Evolutionary conservation across 768 basidiomycete genomes (phyloP).

Genomic region (Porphyrellus cyaneotinctus): DNA sequence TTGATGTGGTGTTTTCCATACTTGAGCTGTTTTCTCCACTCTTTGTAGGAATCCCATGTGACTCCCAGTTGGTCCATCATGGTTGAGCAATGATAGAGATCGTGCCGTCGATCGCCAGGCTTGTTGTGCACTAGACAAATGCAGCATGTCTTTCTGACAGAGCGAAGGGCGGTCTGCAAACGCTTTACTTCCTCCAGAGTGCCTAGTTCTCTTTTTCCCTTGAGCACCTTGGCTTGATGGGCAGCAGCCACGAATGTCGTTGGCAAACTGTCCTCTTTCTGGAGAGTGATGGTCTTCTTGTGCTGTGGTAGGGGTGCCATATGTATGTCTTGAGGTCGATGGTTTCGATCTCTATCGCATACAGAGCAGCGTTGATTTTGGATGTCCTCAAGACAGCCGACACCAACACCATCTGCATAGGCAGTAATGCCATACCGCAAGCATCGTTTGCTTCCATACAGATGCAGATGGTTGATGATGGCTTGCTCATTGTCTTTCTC

Average conservation of each 20-base stretch:
- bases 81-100: too few species aligned
- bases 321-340: not conserved
- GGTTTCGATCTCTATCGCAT: not conserved
- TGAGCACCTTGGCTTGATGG: too few species aligned
- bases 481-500: not conserved
- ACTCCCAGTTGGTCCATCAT: not conserved
- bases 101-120: too few species aligned
- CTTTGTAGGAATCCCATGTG: not conserved
- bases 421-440: constrained; percentile 18
- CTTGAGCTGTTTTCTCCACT: not conserved
- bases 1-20: not conserved
- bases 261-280: too few species aligned
- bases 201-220: too few species aligned
- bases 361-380: not conserved
- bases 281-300: not conserved
- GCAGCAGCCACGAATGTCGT: too few species aligned
- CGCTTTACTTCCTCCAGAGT: too few species aligned
- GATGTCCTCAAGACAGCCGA: not conserved
- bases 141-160: too few species aligned
- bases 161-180: too few species aligned
- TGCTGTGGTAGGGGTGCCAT: too few species aligned
- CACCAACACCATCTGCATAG: not conserved
- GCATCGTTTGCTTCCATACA: constrained; percentile 2
- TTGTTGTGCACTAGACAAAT: too few species aligned
- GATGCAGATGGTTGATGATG: not conserved